Evolutionary conservation across 441 rosid species (phyloP).

Genomic region (Metrosideros polymorpha): DNA sequence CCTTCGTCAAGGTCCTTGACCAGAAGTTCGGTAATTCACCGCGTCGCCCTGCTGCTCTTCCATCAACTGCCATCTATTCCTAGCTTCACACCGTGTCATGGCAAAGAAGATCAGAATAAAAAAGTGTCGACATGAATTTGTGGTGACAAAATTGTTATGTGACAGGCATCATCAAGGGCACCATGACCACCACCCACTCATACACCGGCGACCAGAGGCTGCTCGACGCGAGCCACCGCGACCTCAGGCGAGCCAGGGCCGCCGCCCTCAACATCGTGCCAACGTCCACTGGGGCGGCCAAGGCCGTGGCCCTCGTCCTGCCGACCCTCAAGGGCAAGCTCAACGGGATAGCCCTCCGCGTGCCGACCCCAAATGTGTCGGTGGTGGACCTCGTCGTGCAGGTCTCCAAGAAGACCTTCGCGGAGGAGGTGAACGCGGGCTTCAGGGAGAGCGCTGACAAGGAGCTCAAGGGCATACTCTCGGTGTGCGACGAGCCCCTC

Average conservation of each 20-base stretch:
- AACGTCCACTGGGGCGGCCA: constrained; percentile 93
- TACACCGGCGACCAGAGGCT: constrained; percentile 97
- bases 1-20: constrained; percentile 96
- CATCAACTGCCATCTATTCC: neutral
- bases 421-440: constrained; percentile 91
- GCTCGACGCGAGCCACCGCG: constrained; percentile 93
- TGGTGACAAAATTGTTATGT: neutral
- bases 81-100: neutral
- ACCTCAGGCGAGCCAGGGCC: constrained; percentile 87
- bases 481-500: constrained; percentile 89
- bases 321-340: constrained; percentile 89
- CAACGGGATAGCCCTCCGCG: constrained; percentile 92
- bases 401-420: constrained; percentile 84
- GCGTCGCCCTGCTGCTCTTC: neutral
- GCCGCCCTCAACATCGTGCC: constrained; percentile 95
- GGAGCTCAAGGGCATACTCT: constrained; percentile 73
- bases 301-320: constrained; percentile 92
- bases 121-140: neutral
- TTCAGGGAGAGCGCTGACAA: constrained; percentile 79
- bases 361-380: constrained; percentile 92
- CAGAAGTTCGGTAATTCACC: constrained; percentile 69
- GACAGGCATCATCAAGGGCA: constrained; percentile 90
- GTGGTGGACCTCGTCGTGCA: constrained; percentile 93
- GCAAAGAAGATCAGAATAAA: neutral
- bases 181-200: constrained; percentile 95